Base-by-base conservation (phyloP, 2,329 filamentous ascomycete species). In the Cordyceps javanica region DNA sequence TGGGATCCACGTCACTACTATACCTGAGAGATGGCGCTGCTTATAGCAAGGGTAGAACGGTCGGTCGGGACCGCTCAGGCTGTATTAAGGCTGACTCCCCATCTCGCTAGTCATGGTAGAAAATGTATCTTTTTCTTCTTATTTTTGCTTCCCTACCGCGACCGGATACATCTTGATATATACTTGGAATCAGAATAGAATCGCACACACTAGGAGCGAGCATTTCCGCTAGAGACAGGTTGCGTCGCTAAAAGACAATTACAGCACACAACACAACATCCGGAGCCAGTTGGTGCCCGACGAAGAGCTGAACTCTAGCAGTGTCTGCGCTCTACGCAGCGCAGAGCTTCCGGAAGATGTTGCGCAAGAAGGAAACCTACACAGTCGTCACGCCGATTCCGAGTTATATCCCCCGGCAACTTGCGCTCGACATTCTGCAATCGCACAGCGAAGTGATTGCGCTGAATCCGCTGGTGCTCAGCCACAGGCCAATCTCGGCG, bases 351-450 rank as follows among this genome's bases (percentile, higher is more conserved):
- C 58, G 57, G 64, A 72, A 68, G 60, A 82, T 83, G 75, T 70
- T 85, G 61, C 77, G 79, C 63, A 88, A 84, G 69, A 88, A 86
- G 68, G 81, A 83, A 61, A 76, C 78, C 26, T 86, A 87, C 69
- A 88, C 85, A 26, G 81, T 87, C 62, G 81, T 89, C 67, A 89
- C 86, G 58, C 84, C 86, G 46, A 87, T 89, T 52, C 86, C 86
- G 32, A 76, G 78, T 66, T 86, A 85, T 70, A 87, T 89, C 62
- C 86, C 86, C 19, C 85, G 86, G 60, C 85, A 89, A 69, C 78
- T 89, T 56, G 86, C 86, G 63, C 79, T 89, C 72, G 86, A 89
- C 68, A 87, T 89, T 68, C 81, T 89, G 58, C 86, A 89, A 69
- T 82, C 82, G 62, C 86, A 89, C 70, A 79, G 81, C 68, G 86